Base-by-base conservation (phyloP, 108 stramenopile species). In the Craspedostauros australis region DNA sequence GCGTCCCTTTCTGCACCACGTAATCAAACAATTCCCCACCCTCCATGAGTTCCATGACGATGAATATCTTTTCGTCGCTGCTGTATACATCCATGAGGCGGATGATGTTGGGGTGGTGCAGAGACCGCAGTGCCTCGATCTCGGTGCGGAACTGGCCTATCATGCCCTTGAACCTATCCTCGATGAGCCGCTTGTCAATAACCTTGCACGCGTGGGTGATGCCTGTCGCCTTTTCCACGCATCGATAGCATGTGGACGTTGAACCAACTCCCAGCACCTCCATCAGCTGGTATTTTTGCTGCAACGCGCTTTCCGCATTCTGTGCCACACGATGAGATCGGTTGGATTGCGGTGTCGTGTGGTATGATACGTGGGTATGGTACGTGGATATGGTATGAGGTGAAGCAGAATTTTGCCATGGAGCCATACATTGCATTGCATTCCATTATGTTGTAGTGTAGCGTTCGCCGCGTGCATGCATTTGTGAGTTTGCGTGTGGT, bases 1-100 rank as follows among this genome's bases (percentile, higher is more conserved):
- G 58, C 15, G 93, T 94, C 6, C 89, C 93, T 72, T 91, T 91
- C 41, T 88, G 85, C 32, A 99, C 98, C 9, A 99, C 95, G 70
- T 95, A 96, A 73, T 99, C 98, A 73, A 99, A 99, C 26, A 99
- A 73, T 66, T 99, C 98, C 14, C 98, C 98, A 5, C 98, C 98
- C n/a, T 76, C 70, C 95, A 97, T 96, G 16, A 95, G 53, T 62
- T 99, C 98, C 96, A 96, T 94, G 34, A 99, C 84, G 54, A 99
- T 96, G 58, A 93, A 95, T 46, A 99, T 95, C 56, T 91, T 82
- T 40, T 77, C 76, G 5, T 84, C 76, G 4, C 91, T 78, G 30
- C 93, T 80, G 56, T 82, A 95, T 1, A 93, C 96, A 69, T 99
- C 98, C 49, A 82, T 88, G 48, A 98, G 67, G 31, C 71, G 68